Evolutionary conservation across 805 yeast species (phyloP).

Genomic region (Nakazawaea molendinolei): DNA sequence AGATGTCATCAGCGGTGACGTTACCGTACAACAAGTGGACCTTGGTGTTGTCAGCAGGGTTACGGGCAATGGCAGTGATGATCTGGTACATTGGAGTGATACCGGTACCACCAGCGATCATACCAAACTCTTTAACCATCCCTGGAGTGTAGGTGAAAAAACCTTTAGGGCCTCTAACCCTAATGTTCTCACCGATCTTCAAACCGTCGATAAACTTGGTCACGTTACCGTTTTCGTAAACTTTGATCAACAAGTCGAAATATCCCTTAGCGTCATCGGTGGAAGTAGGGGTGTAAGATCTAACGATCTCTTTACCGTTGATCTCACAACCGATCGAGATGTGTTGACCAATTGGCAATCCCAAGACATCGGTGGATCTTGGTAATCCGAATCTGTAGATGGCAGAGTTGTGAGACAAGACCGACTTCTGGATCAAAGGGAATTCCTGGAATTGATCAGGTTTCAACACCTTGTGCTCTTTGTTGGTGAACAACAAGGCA

Average conservation of each 20-base stretch:
- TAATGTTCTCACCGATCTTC: slow-evolving; percentile 71
- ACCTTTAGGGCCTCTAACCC: slow-evolving; percentile 89
- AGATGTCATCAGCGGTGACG: slow-evolving; percentile 71
- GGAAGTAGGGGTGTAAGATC: slow-evolving; percentile 89
- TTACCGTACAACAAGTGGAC: slow-evolving; percentile 77
- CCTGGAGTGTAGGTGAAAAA: slow-evolving; percentile 77
- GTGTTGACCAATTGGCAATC: slow-evolving; percentile 93
- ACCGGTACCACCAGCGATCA: slow-evolving; percentile 98
- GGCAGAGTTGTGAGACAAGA: slow-evolving; percentile 74
- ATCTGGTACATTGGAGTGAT: slow-evolving; percentile 95
- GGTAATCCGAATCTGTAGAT: slow-evolving; percentile 83
- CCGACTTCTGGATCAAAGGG: slow-evolving; percentile 71
- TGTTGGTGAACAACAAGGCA: slow-evolving; percentile 27
- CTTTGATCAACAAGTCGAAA: slow-evolving; percentile 81
- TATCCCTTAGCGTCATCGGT: slow-evolving; percentile 72
- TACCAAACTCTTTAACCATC: slow-evolving; percentile 65
- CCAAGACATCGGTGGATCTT: slow-evolving; percentile 62
- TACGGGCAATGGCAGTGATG: slow-evolving; percentile 68
- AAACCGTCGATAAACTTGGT: slow-evolving; percentile 67
- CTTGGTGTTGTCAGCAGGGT: slow-evolving; percentile 75
- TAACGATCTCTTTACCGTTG: slow-evolving; percentile 70
- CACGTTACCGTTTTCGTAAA: slow-evolving; percentile 80
- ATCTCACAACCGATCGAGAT: slow-evolving; percentile 72
- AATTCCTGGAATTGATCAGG: slow-evolving; percentile 68
- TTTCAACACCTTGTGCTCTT: slow-evolving; percentile 47